phyloP scores from a whole-genome alignment of 305 asterid species.

The Fraxinus paxiana region DNA sequence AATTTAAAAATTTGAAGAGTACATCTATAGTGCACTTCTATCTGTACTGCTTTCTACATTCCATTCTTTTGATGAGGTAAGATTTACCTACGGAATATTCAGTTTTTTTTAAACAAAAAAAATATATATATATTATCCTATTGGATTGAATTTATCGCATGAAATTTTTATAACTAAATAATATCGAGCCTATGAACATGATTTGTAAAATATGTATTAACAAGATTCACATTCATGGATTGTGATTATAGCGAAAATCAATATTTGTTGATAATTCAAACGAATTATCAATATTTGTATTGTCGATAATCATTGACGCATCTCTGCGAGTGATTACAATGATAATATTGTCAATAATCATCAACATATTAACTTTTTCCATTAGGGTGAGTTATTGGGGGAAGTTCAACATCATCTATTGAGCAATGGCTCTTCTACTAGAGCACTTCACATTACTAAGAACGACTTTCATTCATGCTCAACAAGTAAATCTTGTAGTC shows the following conservation, averaged over 20 bases:
- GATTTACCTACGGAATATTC: not conserved
- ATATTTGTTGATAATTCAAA: not conserved
- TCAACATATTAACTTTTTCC: too few relatives aligned
- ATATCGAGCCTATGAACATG: too few relatives aligned
- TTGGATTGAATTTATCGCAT: not conserved
- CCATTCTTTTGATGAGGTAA: not conserved
- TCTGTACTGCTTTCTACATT: not conserved
- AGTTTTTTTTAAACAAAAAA: not conserved
- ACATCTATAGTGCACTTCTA: not conserved
- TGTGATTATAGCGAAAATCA: not conserved
- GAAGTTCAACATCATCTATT: too few relatives aligned
- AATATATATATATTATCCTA: not conserved
- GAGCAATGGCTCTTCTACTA: too few relatives aligned
- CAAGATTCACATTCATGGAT: too few relatives aligned
- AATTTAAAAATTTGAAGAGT: not conserved
- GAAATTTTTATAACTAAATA: not conserved
- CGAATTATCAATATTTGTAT: not conserved
- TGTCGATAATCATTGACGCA: not conserved
- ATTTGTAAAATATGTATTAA: too few relatives aligned
- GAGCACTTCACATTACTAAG: too few relatives aligned
- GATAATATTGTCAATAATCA: not conserved
- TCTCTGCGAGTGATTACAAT: not conserved
- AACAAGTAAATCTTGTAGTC: not conserved
- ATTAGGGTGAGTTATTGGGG: too few relatives aligned
- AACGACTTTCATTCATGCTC: too few relatives aligned